Conservation (phyloP, 2,329 filamentous ascomycete genomes). For the Verticillium klebahnii region DNA sequence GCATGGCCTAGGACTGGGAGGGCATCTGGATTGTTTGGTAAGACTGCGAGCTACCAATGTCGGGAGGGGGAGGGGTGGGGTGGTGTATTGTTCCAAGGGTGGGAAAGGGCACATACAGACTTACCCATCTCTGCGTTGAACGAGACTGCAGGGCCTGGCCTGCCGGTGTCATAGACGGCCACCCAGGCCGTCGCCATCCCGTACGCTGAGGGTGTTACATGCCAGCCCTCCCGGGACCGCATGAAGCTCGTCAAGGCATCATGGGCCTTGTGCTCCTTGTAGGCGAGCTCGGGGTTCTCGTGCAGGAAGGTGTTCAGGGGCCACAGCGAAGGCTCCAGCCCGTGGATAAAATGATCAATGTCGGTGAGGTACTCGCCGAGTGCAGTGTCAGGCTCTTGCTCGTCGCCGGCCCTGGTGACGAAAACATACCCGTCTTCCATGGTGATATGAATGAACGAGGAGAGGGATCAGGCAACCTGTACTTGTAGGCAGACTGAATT, state of each 20-base stretch:
- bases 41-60: slow-evolving; percentile 12
- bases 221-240: slow-evolving; percentile 28
- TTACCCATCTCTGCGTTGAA: slow-evolving; percentile 45
- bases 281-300: slow-evolving; percentile 37
- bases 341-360: slow-evolving; percentile 1
- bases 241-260: slow-evolving; percentile 32
- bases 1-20: slow-evolving; percentile 29
- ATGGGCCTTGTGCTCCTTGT: slow-evolving; percentile 38
- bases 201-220: slow-evolving; percentile 33
- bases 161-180: slow-evolving; percentile 32
- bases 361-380: background rate
- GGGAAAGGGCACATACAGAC: background rate
- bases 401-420: slow-evolving; percentile 2
- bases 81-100: too few species aligned
- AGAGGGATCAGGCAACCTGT: too few species aligned
- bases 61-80: too few species aligned
- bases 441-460: background rate
- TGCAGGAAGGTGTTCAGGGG: slow-evolving; percentile 23
- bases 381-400: background rate
- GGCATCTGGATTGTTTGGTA: slow-evolving; percentile 40
- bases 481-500: background rate
- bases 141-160: slow-evolving; percentile 39
- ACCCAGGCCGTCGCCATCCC: slow-evolving; percentile 38
- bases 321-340: slow-evolving; percentile 5
- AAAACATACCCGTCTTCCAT: slow-evolving; percentile 10